Evolutionary conservation across 306 rosid species (phyloP).

Genomic region (Cyclanthera cordifolia): DNA sequence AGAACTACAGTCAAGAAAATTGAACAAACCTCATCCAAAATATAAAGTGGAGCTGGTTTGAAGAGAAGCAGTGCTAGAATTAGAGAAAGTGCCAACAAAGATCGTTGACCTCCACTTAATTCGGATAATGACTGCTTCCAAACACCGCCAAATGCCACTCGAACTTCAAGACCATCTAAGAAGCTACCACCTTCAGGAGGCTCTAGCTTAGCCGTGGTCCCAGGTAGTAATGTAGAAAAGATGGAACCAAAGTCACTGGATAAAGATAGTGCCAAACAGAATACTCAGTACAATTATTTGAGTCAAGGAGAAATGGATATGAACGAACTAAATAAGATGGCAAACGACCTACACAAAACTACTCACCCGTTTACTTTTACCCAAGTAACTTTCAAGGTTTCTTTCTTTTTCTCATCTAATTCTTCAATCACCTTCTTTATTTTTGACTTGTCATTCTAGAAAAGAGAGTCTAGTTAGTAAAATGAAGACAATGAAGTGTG

Average conservation of each 20-base stretch:
- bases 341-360: not conserved
- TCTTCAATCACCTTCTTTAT: slow-evolving; percentile 96
- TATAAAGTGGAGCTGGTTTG: slow-evolving; percentile 96
- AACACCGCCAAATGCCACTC: slow-evolving; percentile 91
- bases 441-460: slow-evolving; percentile 84
- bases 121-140: slow-evolving; percentile 98
- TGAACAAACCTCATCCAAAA: slow-evolving; percentile 70
- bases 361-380: slow-evolving; percentile 71
- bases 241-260: slow-evolving; percentile 92
- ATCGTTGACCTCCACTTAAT: slow-evolving; percentile 96
- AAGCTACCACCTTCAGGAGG: slow-evolving; percentile 93
- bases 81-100: slow-evolving; percentile 86
- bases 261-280: slow-evolving; percentile 10
- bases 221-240: slow-evolving; percentile 84
- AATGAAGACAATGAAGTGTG: slow-evolving; percentile 7
- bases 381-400: slow-evolving; percentile 87
- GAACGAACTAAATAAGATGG: not conserved
- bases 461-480: slow-evolving; percentile 22
- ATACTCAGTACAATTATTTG: slow-evolving; percentile 1
- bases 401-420: slow-evolving; percentile 95
- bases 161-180: slow-evolving; percentile 95
- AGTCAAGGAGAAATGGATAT: slow-evolving; percentile 5
- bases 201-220: slow-evolving; percentile 86
- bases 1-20: not conserved
- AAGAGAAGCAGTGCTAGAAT: slow-evolving; percentile 91